Evolutionary conservation across 2,329 filamentous ascomycete species (phyloP), one percentile per base, ranked within the genome.

Genomic region (Bretziella fagacearum): DNA sequence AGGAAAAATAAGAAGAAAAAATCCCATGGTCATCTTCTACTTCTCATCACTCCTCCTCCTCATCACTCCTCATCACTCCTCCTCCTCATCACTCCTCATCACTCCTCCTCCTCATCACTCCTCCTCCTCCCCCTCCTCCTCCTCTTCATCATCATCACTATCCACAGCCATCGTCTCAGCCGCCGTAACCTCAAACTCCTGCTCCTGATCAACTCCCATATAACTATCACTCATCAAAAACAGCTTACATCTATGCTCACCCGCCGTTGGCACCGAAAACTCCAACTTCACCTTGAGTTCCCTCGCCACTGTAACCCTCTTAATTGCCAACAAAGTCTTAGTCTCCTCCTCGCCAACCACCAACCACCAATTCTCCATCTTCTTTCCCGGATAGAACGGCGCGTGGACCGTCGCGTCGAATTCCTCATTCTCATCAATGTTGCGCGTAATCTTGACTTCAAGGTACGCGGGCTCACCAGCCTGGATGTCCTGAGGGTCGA

Each of bases 361-460:
- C 48, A 98, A 67, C 91, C 91, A 98, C 87, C 87, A 98, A 60
- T 91, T 94, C 70, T 98, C 91, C 67, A 84, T 81, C 71, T 98
- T 98, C 62, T 81, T 81, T 43, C 63, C 69, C 1, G 91, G 87
- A 60, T 91, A 98, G 70, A 96, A 98, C 0, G 91, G 91, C 44
- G 89, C 87, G 59, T 96, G 87, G 2, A 96, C 93, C 1, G 79
- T 80, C 2, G 81, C 74, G 60, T 95, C 85, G 13, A 82, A 73
- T 18, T 74, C 68, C 10, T 69, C 67, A 46, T 77, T 74, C 46
- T 79, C 75, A n/a, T 78, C 80, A 4, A 89, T 66, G 56, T 93
- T 86, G 26, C 91, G 81, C 55, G 84, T 78, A 52, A 98, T 81
- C 58, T 79, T 81, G 55, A 98, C 77, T 57, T 79, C 82, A 55